phyloP scores from a whole-genome alignment of 2,329 filamentous ascomycete species.

The Cercospora brassicicola region DNA sequence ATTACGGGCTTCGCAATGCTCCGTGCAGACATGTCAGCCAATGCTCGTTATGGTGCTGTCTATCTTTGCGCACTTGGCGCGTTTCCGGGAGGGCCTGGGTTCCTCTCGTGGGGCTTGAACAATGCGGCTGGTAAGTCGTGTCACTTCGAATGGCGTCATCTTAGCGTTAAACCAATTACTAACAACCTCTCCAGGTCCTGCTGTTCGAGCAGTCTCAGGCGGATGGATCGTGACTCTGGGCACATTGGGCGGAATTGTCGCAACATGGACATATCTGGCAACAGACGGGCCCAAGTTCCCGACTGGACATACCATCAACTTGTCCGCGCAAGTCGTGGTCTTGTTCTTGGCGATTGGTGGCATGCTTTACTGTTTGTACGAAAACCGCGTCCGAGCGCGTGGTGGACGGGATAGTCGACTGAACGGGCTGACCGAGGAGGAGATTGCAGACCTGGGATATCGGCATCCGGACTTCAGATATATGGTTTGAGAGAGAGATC shows the following conservation, averaged over 20 bases:
- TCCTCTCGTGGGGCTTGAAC: slow-evolving; percentile 61
- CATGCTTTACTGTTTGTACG: slow-evolving; percentile 55
- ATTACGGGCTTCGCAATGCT: slow-evolving; percentile 42
- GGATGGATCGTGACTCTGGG: slow-evolving; percentile 58
- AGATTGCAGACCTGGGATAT: slow-evolving; percentile 54
- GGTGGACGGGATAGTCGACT: slow-evolving; percentile 54
- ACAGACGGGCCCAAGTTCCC: slow-evolving; percentile 51
- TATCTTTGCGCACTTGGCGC: slow-evolving; percentile 48
- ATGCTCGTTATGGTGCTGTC: slow-evolving; percentile 40
- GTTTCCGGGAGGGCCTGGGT: slow-evolving; percentile 60
- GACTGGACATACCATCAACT: slow-evolving; percentile 59
- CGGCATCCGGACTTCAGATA: slow-evolving; percentile 58
- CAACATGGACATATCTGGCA: slow-evolving; percentile 58
- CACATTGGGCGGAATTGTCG: slow-evolving; percentile 58
- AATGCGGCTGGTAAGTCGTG: slow-evolving; percentile 49
- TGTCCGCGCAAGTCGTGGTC: slow-evolving; percentile 51
- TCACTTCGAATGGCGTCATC: too few species aligned
- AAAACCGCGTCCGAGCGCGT: slow-evolving; percentile 52
- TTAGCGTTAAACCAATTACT: neutral
- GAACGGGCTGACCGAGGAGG: slow-evolving; percentile 50
- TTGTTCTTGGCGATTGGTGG: slow-evolving; percentile 51
- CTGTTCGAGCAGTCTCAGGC: slow-evolving; percentile 57
- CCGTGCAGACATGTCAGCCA: slow-evolving; percentile 28
- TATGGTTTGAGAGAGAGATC: slow-evolving; percentile 45
- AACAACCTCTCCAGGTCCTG: slow-evolving; percentile 41